These are phyloP conservation scores for Naganishia albida DNA, from an alignment of 1,284 basidiomycete genomes.

Conservation along the genomic window DNA sequence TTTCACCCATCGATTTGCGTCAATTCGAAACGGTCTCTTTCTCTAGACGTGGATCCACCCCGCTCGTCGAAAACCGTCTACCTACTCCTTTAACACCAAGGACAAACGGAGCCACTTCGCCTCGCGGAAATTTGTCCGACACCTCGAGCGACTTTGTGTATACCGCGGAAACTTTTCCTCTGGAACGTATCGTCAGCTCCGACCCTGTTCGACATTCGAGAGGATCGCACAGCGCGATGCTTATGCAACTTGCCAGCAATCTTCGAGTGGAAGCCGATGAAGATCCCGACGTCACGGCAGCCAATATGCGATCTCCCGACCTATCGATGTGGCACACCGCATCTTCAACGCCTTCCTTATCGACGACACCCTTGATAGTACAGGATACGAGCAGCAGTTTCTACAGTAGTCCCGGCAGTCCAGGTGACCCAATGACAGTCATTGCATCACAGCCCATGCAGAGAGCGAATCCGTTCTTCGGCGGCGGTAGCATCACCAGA, in stretches of 20 bases:
- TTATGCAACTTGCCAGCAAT: conserved; percentile 5
- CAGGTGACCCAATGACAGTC: background rate
- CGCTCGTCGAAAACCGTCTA: background rate
- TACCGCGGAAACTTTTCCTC: background rate
- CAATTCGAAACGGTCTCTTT: background rate
- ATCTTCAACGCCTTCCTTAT: background rate
- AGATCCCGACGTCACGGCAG: too few relatives aligned
- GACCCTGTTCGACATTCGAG: background rate
- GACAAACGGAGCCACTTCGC: conserved; percentile 5
- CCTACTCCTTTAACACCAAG: background rate
- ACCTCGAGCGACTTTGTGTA: background rate
- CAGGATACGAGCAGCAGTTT: background rate
- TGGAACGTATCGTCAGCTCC: background rate
- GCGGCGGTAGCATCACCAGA: conserved; percentile 1
- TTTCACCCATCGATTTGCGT: conserved; percentile 1
- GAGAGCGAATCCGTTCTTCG: conserved; percentile 1
- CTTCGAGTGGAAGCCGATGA: background rate
- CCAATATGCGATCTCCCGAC: background rate
- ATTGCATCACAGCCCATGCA: background rate
- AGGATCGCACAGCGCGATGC: conserved; percentile 1
- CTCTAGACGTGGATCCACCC: background rate
- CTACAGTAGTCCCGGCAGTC: background rate
- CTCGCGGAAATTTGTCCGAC: background rate
- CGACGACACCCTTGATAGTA: background rate
- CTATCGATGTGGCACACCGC: background rate